Base-by-base conservation (phyloP, 352 stramenopile genomes). In the Aphanomyces stellatus region DNA sequence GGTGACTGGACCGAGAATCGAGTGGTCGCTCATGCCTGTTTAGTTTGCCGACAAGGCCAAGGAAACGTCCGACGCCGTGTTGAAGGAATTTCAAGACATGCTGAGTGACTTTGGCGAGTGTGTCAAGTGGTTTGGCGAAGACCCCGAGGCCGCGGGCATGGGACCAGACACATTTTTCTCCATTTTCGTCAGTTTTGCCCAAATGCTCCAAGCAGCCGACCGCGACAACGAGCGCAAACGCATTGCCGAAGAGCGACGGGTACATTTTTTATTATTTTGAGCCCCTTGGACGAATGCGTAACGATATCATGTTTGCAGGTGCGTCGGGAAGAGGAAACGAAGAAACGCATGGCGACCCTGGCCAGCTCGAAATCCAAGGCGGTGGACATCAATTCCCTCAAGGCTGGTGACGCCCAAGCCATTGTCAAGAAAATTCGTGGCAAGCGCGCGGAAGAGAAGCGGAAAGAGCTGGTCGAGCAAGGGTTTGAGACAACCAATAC, bases 161-260 rank as follows among this genome's bases (percentile, higher is more conserved):
- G 82, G 82, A 2, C 85, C 85, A 0, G 82, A 93, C 37, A 71
- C 79, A 13, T 93, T 93, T 62, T 93, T 93, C 65, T 91, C 82
- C 19, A 89, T 93, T 53, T 91, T 93, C 28, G 88, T 90, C 51
- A 91, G 82, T 59, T 91, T 91, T 65, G 81, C 81, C 5, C 91
- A 93, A 72, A 72, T 91, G 24, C 69, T 93, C 41, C 82, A 91
- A 72, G 81, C 81, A 0, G 85, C 85, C 0, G 85, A 91, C 62
- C 85, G 82, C 19, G 85, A 93, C 63, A 93, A 93, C 33, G 85
- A 93, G 65, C 85, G 85, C 51, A 90, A 90, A 62, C 85, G 82
- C 17, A 88, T 91, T 64, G 79, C 85, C 2, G 85, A 93, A 62
- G 82, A 91, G 71, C 80, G 82, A 10, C 81, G 77, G 28, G 71